These are phyloP conservation scores for Polychaeton citri DNA, from an alignment of 2,329 filamentous ascomycete species.

Conservation along the genomic window DNA sequence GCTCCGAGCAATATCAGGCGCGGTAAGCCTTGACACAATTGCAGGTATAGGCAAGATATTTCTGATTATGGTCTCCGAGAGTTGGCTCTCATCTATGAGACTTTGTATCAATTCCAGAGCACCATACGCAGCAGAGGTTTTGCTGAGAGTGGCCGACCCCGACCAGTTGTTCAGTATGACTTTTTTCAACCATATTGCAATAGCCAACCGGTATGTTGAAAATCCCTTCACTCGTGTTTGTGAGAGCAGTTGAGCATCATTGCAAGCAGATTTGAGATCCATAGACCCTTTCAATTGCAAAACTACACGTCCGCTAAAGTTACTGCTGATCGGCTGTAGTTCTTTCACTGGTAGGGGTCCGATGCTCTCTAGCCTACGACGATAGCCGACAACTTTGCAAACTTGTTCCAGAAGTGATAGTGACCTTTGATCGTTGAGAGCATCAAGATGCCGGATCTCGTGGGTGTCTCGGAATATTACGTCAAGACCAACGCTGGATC, in stretches of 20 bases:
- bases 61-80: not conserved
- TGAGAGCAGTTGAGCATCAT: not conserved
- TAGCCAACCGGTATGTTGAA: not conserved
- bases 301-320: not conserved
- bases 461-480: no score
- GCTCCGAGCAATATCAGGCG: not conserved
- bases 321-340: not conserved
- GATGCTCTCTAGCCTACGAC: not conserved
- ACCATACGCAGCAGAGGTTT: conserved; percentile 60
- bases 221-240: not conserved
- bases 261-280: not conserved
- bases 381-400: not conserved
- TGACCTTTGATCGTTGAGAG: not conserved
- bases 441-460: no score
- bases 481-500: not conserved
- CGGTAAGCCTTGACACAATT: not conserved
- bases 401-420: not conserved
- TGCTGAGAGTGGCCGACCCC: conserved; percentile 55
- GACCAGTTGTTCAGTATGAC: conserved; percentile 73
- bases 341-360: not conserved
- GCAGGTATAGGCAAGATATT: not conserved
- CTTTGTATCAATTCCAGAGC: conserved; percentile 57
- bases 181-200: conserved; percentile 47
- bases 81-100: not conserved
- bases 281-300: not conserved